Conservation (phyloP, 305 asterid species). For the Fraxinus sp. region DNA sequence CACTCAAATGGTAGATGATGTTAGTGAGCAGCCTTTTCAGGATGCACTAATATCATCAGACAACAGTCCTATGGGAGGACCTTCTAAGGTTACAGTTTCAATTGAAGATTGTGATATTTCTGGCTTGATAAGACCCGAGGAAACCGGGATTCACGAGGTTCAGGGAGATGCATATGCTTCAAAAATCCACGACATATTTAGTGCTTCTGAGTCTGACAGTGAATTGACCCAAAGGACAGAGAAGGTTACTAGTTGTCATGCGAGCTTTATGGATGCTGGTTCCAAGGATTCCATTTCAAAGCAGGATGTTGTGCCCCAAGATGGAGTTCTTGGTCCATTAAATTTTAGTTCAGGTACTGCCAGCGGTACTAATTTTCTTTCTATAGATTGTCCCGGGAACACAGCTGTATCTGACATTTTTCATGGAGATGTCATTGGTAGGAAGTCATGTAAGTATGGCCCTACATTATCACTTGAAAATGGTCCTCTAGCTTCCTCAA, state of each 20-base stretch:
- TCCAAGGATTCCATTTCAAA: slow-evolving; percentile 24
- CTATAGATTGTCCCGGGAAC: slow-evolving; percentile 25
- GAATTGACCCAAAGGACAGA: slow-evolving; percentile 31
- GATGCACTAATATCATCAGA: slow-evolving; percentile 21
- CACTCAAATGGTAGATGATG: slow-evolving; percentile 22
- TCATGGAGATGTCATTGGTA: slow-evolving; percentile 23
- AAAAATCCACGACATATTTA: slow-evolving; percentile 23
- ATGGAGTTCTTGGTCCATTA: slow-evolving; percentile 22
- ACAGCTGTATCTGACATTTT: slow-evolving; percentile 25
- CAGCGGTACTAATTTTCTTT: slow-evolving; percentile 22
- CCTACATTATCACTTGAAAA: slow-evolving; percentile 22
- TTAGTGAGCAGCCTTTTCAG: slow-evolving; percentile 27
- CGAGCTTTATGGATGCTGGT: slow-evolving; percentile 34
- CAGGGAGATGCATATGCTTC: slow-evolving; percentile 23
- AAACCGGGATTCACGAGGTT: slow-evolving; percentile 25
- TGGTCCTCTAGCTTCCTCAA: slow-evolving; percentile 25
- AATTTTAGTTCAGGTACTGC: slow-evolving; percentile 24
- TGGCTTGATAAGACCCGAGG: slow-evolving; percentile 30
- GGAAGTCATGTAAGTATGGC: slow-evolving; percentile 27
- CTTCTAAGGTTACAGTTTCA: slow-evolving; percentile 30
- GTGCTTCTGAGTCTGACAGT: slow-evolving; percentile 33
- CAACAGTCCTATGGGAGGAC: slow-evolving; percentile 24
- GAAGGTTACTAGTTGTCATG: slow-evolving; percentile 24
- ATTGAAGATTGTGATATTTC: slow-evolving; percentile 26
- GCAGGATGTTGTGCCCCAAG: slow-evolving; percentile 24